These are phyloP conservation scores for Tilletia horrida DNA, from an alignment of 1,284 basidiomycete genomes.

Conservation along the genomic window DNA sequence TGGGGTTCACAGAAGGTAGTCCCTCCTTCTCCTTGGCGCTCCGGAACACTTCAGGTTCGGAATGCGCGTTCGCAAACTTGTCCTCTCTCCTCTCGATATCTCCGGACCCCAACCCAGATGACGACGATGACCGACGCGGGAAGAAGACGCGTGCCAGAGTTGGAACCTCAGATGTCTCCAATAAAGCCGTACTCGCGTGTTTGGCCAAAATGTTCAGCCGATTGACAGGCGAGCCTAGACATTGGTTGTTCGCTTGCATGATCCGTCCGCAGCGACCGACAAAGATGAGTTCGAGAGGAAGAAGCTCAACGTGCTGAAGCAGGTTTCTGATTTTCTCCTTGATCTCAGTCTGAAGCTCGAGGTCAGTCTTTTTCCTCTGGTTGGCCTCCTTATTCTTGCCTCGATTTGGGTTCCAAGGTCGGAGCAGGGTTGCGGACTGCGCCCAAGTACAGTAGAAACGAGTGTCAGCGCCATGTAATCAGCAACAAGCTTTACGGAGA, in stretches of 20 bases:
- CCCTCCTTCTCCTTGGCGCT: background rate
- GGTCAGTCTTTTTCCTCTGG: constrained; percentile 28
- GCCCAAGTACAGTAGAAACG: background rate
- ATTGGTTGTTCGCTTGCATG: constrained; percentile 48
- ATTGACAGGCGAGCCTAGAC: constrained; percentile 48
- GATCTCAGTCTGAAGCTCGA: constrained; percentile 37
- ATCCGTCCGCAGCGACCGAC: constrained; percentile 45
- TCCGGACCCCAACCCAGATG: background rate
- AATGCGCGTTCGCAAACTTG: constrained; percentile 14
- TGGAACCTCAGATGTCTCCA: constrained; percentile 30
- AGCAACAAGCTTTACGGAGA: background rate
- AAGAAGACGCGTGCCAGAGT: constrained; percentile 34
- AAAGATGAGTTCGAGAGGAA: constrained; percentile 49
- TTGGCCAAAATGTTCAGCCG: constrained; percentile 49
- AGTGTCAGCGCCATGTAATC: constrained; percentile 18
- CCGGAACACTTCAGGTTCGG: background rate
- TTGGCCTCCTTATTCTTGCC: constrained; percentile 27
- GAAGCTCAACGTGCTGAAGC: constrained; percentile 42
- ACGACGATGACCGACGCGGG: constrained; percentile 17
- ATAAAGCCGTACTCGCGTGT: constrained; percentile 41
- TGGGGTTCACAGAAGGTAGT: background rate
- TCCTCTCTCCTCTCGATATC: background rate
- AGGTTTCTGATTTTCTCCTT: constrained; percentile 44
- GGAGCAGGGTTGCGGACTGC: constrained; percentile 37
- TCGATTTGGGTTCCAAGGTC: constrained; percentile 41